phyloP scores from a whole-genome alignment of 805 yeast genomes.

The Saccharomyces kudriavzevii region DNA sequence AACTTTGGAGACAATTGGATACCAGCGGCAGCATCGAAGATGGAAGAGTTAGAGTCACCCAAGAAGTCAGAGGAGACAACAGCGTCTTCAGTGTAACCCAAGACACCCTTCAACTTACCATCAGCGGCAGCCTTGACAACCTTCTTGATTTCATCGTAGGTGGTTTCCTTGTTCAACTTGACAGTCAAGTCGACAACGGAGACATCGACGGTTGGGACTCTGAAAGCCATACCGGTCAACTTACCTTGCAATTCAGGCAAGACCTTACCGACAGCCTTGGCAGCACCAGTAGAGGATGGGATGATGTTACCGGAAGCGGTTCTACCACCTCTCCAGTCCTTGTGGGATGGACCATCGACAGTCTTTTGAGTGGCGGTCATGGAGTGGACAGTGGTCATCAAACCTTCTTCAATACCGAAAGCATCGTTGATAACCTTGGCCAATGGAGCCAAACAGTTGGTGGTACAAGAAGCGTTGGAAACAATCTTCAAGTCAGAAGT shows the following conservation, averaged over 20 bases:
- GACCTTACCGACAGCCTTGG: slow-evolving; percentile 69
- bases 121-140: slow-evolving; percentile 52
- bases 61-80: slow-evolving; percentile 66
- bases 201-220: slow-evolving; percentile 69
- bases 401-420: slow-evolving; percentile 65
- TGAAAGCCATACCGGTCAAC: slow-evolving; percentile 65
- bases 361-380: slow-evolving; percentile 67
- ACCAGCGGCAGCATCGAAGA: slow-evolving; percentile 65
- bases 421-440: slow-evolving; percentile 59
- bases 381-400: slow-evolving; percentile 69
- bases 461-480: slow-evolving; percentile 68
- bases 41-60: slow-evolving; percentile 53
- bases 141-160: slow-evolving; percentile 56
- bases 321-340: slow-evolving; percentile 78
- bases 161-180: slow-evolving; percentile 48
- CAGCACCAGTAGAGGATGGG: slow-evolving; percentile 72
- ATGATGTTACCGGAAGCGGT: slow-evolving; percentile 69
- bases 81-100: slow-evolving; percentile 64
- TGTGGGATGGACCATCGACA: slow-evolving; percentile 70
- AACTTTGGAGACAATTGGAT: slow-evolving; percentile 61
- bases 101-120: slow-evolving; percentile 52
- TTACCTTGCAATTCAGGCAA: slow-evolving; percentile 65
- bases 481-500: slow-evolving; percentile 48
- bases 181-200: slow-evolving; percentile 67
- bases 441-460: slow-evolving; percentile 68